Base-by-base conservation (phyloP, 768 basidiomycete species). In the Phylloporus sp. region DNA sequence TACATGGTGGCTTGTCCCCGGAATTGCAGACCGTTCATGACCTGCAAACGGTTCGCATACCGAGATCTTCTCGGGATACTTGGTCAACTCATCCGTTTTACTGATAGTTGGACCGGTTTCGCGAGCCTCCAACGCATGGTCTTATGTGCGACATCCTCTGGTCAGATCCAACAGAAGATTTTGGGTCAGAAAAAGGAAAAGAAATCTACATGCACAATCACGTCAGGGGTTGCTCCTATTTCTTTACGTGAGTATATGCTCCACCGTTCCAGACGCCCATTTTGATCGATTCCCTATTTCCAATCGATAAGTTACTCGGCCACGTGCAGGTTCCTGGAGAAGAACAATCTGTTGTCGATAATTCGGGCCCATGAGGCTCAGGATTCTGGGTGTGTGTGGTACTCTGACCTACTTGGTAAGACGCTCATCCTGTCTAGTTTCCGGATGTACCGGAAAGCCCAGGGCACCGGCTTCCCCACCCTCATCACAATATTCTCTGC, bases 401-500 rank as follows among this genome's bases (percentile, higher is more conserved):
- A 23, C 50, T 46, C 49, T 42, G 23, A 7, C 12, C 34, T 18
- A 41, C 23, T 31, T 22, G 2, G 24, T 42, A 39, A 38, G 24
- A 20, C 5, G 39, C 9, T 41, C 34, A 31, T 32, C 9, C 36
- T 18, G 6, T 45, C 62, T 57, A 88, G 88, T 11, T 94, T 90
- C 64, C 88, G 87, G 27, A 97, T 98, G 93, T 88, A 91, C 71
- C 82, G 89, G 53, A 95, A 95, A 71, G 93, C 94, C 0, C 89
- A 88, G 46, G 86, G 83, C 29, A 94, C 91, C 58, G 92, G 92
- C 45, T 98, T 97, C 72, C 94, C 95, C 1, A 91, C 91, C 0
- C 90, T 98, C 28, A 97, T 98, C 73, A 98, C 95, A 32, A 91
- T 99, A 59, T 99, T 99, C 74, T 92, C 90, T 16, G 95, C 95